Base-by-base conservation (phyloP, 164 flowering plant species). In the Magnolia changhungtana region DNA sequence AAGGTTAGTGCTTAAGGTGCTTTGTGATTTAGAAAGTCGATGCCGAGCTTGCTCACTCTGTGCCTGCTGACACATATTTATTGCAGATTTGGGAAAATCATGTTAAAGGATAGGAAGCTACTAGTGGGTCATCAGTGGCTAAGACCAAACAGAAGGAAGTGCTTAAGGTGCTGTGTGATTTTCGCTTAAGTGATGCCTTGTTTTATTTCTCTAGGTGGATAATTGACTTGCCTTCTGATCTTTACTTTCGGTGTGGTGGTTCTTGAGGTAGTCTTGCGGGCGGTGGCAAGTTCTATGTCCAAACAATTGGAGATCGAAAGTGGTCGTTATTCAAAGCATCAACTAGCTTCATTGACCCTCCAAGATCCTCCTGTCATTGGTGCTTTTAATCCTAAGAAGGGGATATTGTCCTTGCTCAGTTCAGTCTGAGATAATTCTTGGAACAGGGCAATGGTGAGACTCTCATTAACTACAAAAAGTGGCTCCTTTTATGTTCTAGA, bases 391-490 rank as follows among this genome's bases (percentile, higher is more conserved):
- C 99, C 99, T 18, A 91, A 86, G 85, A 96, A 91, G 99, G 98
- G 16, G 99, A 96, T 66, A 83, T 88, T 63, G 94, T 96, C 79
- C 95, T 96, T 79, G 98, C 97, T 63, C 95, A 92, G 75, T 96
- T 88, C 77, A 90, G 90, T n/a, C n/a, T 82, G 86, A 8, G 98
- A 96, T 79, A 89, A 91, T 55, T 91, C 99, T 59, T 96, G 99
- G 99, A 91, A 96, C 82, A 85, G 99, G 58, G 98, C 96, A 8
- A 90, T 94, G 95, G 98, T n/a, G n/a, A n/a, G n/a, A n/a, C n/a
- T n/a, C n/a, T n/a, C n/a, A n/a, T n/a, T n/a, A n/a, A n/a, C n/a
- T n/a, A n/a, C n/a, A n/a, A n/a, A n/a, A n/a, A n/a, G n/a, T n/a
- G n/a, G n/a, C n/a, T n/a, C n/a, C n/a, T n/a, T n/a, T n/a, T n/a